phyloP scores from a whole-genome alignment of 1,284 basidiomycete genomes.

The Sanguinoderma infundibulare region DNA sequence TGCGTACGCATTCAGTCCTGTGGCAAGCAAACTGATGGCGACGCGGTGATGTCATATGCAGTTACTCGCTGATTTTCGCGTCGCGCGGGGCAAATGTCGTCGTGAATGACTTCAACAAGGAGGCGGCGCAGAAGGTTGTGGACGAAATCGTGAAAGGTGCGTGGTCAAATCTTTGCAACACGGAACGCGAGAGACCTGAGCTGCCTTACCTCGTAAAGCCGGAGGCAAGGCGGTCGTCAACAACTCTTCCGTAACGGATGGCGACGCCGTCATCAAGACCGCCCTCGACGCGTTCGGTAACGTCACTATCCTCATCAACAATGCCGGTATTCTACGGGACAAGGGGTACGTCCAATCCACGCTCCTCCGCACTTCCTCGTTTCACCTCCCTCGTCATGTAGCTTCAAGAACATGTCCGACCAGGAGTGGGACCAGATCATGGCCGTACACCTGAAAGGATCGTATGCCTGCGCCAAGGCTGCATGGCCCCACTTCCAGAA shows the following conservation, averaged over 20 bases:
- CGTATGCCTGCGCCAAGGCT: constrained; percentile 95
- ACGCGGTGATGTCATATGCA: constrained; percentile 37
- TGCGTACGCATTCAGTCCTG: constrained; percentile 37
- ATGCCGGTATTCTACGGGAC: constrained; percentile 92
- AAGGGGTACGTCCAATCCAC: constrained; percentile 59
- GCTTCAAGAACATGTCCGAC: constrained; percentile 93
- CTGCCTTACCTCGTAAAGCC: constrained; percentile 47
- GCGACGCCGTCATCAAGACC: constrained; percentile 85
- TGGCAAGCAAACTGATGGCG: constrained; percentile 1
- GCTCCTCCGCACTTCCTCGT: background rate
- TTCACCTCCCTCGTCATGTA: constrained; percentile 30
- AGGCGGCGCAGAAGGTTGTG: constrained; percentile 92
- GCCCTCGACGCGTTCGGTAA: constrained; percentile 89
- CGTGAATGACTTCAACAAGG: constrained; percentile 92
- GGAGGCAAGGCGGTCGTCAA: constrained; percentile 90
- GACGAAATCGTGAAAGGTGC: constrained; percentile 86
- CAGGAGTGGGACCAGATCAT: constrained; percentile 88
- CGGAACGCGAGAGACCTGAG: background rate
- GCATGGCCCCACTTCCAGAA: constrained; percentile 96
- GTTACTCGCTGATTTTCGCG: constrained; percentile 92
- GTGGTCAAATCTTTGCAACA: constrained; percentile 24
- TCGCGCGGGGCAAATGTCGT: constrained; percentile 93
- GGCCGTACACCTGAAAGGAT: constrained; percentile 93
- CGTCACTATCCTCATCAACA: constrained; percentile 90
- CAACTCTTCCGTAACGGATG: constrained; percentile 89